Conservation (phyloP, 495 filamentous ascomycete genomes). For the Penicillium manginii region DNA sequence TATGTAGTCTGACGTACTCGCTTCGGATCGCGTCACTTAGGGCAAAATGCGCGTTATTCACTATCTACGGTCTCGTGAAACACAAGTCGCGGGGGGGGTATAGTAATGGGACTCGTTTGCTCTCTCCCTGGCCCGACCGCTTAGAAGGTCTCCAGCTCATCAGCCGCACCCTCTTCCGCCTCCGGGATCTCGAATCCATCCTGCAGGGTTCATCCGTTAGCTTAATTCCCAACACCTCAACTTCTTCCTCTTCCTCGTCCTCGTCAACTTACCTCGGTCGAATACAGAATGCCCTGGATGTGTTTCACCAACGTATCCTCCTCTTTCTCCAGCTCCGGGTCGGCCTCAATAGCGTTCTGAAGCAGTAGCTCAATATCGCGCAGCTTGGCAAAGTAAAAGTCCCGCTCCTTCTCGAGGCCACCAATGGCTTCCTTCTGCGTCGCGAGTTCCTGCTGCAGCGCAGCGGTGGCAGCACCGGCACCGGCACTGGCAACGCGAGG, state of each 20-base stretch:
- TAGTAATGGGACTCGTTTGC: slow-evolving; percentile 25
- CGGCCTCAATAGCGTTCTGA: slow-evolving; percentile 86
- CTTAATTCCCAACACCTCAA: not conserved
- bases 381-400: slow-evolving; percentile 99
- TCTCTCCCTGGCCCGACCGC: slow-evolving; percentile 11
- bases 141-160: slow-evolving; percentile 58
- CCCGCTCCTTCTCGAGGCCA: slow-evolving; percentile 90
- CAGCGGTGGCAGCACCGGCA: slow-evolving; percentile 63
- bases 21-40: not conserved
- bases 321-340: slow-evolving; percentile 89
- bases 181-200: slow-evolving; percentile 59
- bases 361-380: slow-evolving; percentile 94
- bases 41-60: slow-evolving; percentile 15
- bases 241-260: not conserved
- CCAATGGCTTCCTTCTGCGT: slow-evolving; percentile 83
- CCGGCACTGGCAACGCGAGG: slow-evolving; percentile 42
- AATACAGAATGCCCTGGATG: slow-evolving; percentile 96
- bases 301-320: slow-evolving; percentile 89
- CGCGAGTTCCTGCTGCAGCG: slow-evolving; percentile 77
- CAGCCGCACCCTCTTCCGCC: slow-evolving; percentile 35
- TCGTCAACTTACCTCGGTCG: slow-evolving; percentile 72
- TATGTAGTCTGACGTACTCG: not conserved
- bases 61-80: slow-evolving; percentile 29
- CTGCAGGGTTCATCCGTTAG: slow-evolving; percentile 29
- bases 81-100: slow-evolving; percentile 27